phyloP scores from a whole-genome alignment of 768 basidiomycete species.

The Auriscalpium orientale region DNA sequence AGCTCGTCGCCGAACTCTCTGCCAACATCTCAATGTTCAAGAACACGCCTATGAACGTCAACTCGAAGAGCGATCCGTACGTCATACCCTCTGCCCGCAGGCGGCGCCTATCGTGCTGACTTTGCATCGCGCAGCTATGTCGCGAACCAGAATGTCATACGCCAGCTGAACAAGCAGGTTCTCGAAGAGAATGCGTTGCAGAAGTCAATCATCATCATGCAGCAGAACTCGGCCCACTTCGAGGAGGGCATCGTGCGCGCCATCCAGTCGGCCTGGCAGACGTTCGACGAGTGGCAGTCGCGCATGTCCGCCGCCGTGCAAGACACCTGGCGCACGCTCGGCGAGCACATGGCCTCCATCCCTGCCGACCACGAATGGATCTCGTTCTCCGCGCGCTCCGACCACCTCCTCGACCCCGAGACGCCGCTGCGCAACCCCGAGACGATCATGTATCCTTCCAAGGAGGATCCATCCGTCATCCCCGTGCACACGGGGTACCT shows the following conservation, averaged over 20 bases:
- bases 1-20: conserved; percentile 80
- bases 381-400: conserved; percentile 84
- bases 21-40: conserved; percentile 85
- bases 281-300: conserved; percentile 89
- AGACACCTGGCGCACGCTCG: conserved; percentile 66
- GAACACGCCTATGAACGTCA: conserved; percentile 87
- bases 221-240: conserved; percentile 94
- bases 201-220: conserved; percentile 97
- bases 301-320: conserved; percentile 71
- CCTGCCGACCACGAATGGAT: conserved; percentile 93
- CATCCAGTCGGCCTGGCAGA: conserved; percentile 94
- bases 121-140: conserved; percentile 40
- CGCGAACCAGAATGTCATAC: conserved; percentile 61
- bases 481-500: conserved; percentile 85
- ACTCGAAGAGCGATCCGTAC: conserved; percentile 76
- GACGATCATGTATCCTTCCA: conserved; percentile 78
- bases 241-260: conserved; percentile 94
- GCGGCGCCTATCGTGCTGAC: not conserved
- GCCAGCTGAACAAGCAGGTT: conserved; percentile 85
- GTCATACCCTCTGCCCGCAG: conserved; percentile 29
- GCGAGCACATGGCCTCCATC: conserved; percentile 67
- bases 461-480: conserved; percentile 80
- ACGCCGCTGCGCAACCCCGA: conserved; percentile 82
- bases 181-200: conserved; percentile 97
- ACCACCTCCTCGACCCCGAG: conserved; percentile 94